phyloP scores from a whole-genome alignment of 495 filamentous ascomycete species.

The Tuber calosporum region DNA sequence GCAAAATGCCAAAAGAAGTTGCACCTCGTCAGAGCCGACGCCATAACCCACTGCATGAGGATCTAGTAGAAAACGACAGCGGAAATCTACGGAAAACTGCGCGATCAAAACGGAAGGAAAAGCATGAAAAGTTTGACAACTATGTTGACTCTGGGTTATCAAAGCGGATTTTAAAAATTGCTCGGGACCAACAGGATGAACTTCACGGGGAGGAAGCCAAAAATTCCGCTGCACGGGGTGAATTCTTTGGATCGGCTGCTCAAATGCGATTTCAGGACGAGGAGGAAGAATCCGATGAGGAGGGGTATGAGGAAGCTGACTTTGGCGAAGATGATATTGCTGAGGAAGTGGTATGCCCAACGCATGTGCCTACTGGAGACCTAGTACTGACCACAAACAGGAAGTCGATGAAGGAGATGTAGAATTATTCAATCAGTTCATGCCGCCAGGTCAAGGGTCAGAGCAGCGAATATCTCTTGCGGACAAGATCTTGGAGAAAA shows the following conservation, averaged over 20 bases:
- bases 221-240: conserved; percentile 52
- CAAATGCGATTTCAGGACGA: conserved; percentile 47
- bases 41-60: conserved; percentile 41
- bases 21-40: conserved; percentile 30
- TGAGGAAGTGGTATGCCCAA: conserved; percentile 57
- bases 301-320: conserved; percentile 49
- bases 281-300: conserved; percentile 50
- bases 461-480: conserved; percentile 71
- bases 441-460: conserved; percentile 52
- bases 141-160: conserved; percentile 74
- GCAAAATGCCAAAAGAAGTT: conserved; percentile 35
- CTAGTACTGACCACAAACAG: conserved; percentile 38
- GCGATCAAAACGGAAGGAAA: conserved; percentile 34
- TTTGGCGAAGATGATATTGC: conserved; percentile 64
- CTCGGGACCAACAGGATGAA: conserved; percentile 56
- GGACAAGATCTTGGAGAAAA: conserved; percentile 86
- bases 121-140: conserved; percentile 25
- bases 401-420: conserved; percentile 87
- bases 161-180: conserved; percentile 77
- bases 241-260: conserved; percentile 35
- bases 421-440: conserved; percentile 81
- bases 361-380: not conserved
- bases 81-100: conserved; percentile 39
- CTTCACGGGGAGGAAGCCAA: conserved; percentile 51
- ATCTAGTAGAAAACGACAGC: conserved; percentile 43